Evolutionary conservation across 2,329 filamentous ascomycete species (phyloP).

Genomic region (Venturia pyrina): DNA sequence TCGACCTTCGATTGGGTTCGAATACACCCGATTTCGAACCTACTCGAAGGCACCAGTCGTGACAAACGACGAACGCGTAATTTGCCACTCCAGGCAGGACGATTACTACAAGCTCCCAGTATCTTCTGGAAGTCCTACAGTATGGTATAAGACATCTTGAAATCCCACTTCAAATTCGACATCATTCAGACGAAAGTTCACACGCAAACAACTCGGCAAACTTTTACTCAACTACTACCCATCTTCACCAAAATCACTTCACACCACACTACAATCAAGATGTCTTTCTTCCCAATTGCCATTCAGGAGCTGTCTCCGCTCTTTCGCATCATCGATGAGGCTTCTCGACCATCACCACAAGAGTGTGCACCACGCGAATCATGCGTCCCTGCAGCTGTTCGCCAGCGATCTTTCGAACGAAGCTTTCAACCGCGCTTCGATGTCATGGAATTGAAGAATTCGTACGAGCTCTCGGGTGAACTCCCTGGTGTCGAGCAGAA

Average conservation of each 20-base stretch:
- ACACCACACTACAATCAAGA: constrained; percentile 16
- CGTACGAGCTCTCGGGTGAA: constrained; percentile 72
- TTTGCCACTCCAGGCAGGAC: constrained; percentile 2
- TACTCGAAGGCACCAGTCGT: not conserved
- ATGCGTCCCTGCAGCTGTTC: constrained; percentile 2
- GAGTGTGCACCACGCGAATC: constrained; percentile 16
- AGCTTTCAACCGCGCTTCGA: constrained; percentile 72
- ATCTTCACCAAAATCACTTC: constrained; percentile 22
- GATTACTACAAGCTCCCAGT: constrained; percentile 7
- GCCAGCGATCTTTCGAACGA: constrained; percentile 23
- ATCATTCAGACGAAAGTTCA: constrained; percentile 15
- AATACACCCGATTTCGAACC: not conserved
- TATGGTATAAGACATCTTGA: constrained; percentile 22
- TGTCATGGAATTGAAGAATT: constrained; percentile 56
- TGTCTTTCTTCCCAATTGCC: constrained; percentile 34
- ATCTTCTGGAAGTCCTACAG: constrained; percentile 21
- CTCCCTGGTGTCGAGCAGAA: constrained; percentile 67
- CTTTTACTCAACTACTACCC: constrained; percentile 22
- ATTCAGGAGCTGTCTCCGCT: constrained; percentile 31
- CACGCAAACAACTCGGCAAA: constrained; percentile 27
- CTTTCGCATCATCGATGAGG: constrained; percentile 40
- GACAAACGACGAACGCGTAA: constrained; percentile 1
- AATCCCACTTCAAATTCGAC: not conserved
- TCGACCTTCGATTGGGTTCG: constrained; percentile 1
- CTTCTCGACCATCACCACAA: constrained; percentile 26